Evolutionary conservation across 805 yeast species (phyloP), one percentile per base, ranked within the genome.

Genomic region (Zygotorulaspora danielsina): DNA sequence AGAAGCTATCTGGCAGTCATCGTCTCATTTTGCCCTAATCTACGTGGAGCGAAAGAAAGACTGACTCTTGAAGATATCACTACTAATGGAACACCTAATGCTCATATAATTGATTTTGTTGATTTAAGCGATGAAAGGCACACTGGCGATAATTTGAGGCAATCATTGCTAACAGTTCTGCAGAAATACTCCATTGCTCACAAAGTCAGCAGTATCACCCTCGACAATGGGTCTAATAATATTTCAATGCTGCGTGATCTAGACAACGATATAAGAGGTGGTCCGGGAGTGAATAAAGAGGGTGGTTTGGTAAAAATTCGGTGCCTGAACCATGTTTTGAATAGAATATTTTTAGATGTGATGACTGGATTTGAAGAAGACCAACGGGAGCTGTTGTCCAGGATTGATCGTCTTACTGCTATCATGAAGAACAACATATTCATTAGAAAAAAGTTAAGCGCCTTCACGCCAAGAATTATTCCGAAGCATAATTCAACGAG

Each of bases 21-120:
- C 35, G 34, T 41, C 9, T 38, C 45, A 9, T 45, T 41, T 21
- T 41, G 44, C 41, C 49, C 44, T 3, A 32, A 41, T 38, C 19
- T 45, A 32, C 33, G 31, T 40, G 24, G 22, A n/a, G 41, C 41
- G 7, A 21, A 18, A 37, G 30, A 36, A 12, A 37, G 26, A 19
- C 17, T 39, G 17, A 39, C 34, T 12, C 10, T 27, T 19, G 17
- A 16, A 34, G 48, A 44, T 32, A 36, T 41, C 22, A 32, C 34
- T 19, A 38, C 34, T 5, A 26, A 33, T 33, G 40, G 42, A 34
- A 31, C 35, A 13, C 42, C 38, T 8, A 35, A 41, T 27, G 41
- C 36, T 6, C 49, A 45, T 29, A 17, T 45, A 13, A 34, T 42
- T 30, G 44, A 31, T 28, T 34, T 42, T 27, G 24, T 42, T 21